Evolutionary conservation across 331 rosid genomes (phyloP).

Genomic region (Phaseolus coccineus): DNA sequence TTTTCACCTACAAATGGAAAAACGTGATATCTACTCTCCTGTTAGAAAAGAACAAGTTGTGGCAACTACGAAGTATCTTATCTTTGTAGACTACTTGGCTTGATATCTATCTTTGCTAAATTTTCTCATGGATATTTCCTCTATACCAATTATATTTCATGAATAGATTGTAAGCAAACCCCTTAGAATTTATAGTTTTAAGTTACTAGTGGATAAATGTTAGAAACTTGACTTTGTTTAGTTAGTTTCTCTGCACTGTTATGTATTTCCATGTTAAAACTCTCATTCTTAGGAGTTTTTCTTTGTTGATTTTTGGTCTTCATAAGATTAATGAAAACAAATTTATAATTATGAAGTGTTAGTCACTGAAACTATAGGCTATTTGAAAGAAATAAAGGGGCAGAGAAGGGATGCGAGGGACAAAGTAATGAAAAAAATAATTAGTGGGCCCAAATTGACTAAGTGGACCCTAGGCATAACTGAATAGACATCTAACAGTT

Average conservation of each 20-base stretch:
- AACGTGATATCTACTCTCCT: conserved; percentile 11
- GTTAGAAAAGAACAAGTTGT: conserved; percentile 10
- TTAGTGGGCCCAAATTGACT: conserved; percentile 1
- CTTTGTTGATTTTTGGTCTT: conserved; percentile 13
- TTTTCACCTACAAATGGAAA: conserved; percentile 9
- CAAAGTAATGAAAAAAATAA: not conserved
- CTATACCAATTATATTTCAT: conserved; percentile 1
- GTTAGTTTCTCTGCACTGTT: not conserved
- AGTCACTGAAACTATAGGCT: not conserved
- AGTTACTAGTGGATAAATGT: conserved; percentile 13
- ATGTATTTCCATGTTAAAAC: conserved; percentile 28
- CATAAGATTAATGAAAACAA: conserved; percentile 16
- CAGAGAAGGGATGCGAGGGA: conserved; percentile 2
- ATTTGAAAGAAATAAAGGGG: not conserved
- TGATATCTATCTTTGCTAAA: conserved; percentile 3
- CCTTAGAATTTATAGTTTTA: conserved; percentile 6
- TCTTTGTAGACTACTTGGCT: conserved; percentile 10
- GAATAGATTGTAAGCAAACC: conserved; percentile 17
- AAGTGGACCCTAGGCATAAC: not conserved
- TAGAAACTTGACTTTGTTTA: conserved; percentile 12
- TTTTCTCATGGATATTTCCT: conserved; percentile 23
- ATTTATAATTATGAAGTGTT: conserved; percentile 17
- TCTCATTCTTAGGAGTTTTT: conserved; percentile 25
- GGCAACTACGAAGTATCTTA: conserved; percentile 16
- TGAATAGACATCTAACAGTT: not conserved